These are phyloP conservation scores for Pachyrhizus erosus DNA, from an alignment of 306 rosid species.

Conservation along the genomic window DNA sequence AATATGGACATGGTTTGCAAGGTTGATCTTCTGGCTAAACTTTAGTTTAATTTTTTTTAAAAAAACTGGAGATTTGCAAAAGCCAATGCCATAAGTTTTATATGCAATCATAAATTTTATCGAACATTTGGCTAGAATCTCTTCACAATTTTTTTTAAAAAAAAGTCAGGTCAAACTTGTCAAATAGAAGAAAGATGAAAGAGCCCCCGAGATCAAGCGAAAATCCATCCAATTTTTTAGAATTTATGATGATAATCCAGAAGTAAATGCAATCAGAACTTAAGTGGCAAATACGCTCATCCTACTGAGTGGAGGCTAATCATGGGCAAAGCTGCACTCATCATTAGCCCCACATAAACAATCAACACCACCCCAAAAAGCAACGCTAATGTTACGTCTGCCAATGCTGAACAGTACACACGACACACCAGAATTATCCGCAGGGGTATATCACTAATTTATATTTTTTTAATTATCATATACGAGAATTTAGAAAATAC, in stretches of 20 bases:
- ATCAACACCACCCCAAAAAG: neutral
- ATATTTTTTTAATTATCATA: neutral
- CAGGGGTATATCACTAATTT: neutral
- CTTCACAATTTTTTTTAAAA: neutral
- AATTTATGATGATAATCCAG: too few relatives aligned
- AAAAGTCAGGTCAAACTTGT: too few relatives aligned
- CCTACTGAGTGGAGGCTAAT: slow-evolving; percentile 40
- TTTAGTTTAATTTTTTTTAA: too few relatives aligned
- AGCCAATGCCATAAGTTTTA: neutral
- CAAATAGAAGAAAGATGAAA: too few relatives aligned
- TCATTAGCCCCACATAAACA: neutral
- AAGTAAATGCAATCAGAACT: slow-evolving; percentile 41
- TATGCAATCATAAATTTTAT: neutral
- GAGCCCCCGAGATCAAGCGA: neutral
- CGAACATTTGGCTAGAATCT: neutral
- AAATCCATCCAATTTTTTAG: slow-evolving; percentile 17
- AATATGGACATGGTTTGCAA: neutral
- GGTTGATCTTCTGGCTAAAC: too few relatives aligned
- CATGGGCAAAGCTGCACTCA: neutral
- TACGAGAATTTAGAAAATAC: neutral
- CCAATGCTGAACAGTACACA: neutral
- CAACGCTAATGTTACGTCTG: neutral
- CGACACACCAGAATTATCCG: neutral
- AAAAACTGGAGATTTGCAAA: too few relatives aligned
- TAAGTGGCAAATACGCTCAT: slow-evolving; percentile 33